Evolutionary conservation across 164 flowering plant genomes (phyloP).

Genomic region (Pachysandra terminalis): DNA sequence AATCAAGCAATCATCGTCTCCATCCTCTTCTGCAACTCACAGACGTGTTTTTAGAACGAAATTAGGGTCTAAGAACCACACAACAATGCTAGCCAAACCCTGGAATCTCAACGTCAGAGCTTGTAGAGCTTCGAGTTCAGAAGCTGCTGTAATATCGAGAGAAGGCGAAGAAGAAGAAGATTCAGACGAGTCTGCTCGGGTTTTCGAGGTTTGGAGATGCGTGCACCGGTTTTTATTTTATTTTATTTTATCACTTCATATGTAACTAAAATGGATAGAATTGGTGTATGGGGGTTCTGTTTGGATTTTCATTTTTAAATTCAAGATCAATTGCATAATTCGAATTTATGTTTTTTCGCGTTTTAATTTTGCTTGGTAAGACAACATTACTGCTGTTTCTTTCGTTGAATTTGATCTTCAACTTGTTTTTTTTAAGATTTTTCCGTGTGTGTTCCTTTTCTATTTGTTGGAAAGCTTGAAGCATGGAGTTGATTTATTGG

Average conservation of each 20-base stretch:
- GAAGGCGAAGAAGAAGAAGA: conserved; percentile 31
- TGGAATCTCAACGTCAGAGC: conserved; percentile 9
- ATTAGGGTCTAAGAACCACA: conserved; percentile 4
- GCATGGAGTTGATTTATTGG: neutral
- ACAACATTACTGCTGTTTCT: too few species aligned
- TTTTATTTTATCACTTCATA: neutral
- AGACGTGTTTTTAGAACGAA: conserved; percentile 5
- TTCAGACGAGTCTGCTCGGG: conserved; percentile 34
- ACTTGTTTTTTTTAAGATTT: neutral
- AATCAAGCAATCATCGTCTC: conserved; percentile 4
- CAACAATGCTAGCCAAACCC: neutral
- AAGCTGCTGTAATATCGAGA: conserved; percentile 12
- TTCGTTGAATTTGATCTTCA: too few species aligned
- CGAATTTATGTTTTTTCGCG: neutral
- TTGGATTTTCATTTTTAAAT: neutral
- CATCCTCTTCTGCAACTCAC: neutral
- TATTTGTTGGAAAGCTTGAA: neutral
- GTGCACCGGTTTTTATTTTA: too few species aligned
- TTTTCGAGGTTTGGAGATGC: conserved; percentile 38
- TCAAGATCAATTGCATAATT: neutral
- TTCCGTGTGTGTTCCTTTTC: neutral
- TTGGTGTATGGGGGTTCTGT: neutral
- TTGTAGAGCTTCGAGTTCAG: conserved; percentile 19
- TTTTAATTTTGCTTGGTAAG: neutral
- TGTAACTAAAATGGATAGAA: neutral